These are phyloP conservation scores for Pholiota molesta DNA, from an alignment of 768 basidiomycete species.

Conservation along the genomic window DNA sequence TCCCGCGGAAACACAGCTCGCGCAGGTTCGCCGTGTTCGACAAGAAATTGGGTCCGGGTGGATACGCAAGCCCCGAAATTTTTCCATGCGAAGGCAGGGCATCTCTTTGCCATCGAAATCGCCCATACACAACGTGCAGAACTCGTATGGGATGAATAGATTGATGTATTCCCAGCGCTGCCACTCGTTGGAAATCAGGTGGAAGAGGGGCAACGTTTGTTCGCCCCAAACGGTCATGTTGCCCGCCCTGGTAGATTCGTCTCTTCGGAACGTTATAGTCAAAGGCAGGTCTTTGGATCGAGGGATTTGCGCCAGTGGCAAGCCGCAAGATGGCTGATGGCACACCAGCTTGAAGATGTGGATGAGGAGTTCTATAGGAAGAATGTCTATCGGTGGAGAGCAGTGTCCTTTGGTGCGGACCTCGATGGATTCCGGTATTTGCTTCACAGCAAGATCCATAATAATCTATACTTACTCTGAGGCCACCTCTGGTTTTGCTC, in stretches of 20 bases:
- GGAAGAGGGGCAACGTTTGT: not conserved
- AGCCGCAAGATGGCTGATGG: not conserved
- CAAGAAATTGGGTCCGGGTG: not conserved
- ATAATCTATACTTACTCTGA: too few species aligned
- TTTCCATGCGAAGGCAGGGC: conserved; percentile 1
- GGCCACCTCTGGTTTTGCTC: too few species aligned
- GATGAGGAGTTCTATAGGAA: conserved; percentile 2
- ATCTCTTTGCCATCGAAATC: not conserved
- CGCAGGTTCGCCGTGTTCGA: not conserved
- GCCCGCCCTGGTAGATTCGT: not conserved
- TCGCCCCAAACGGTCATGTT: not conserved
- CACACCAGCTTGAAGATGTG: not conserved
- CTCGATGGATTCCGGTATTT: not conserved
- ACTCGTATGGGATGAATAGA: conserved; percentile 3
- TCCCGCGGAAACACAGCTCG: not conserved
- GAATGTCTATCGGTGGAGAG: not conserved
- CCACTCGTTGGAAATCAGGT: conserved; percentile 7
- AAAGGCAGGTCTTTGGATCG: conserved; percentile 3
- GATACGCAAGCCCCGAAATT: too few species aligned
- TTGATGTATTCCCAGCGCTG: conserved; percentile 14
- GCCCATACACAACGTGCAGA: too few species aligned
- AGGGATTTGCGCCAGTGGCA: not conserved
- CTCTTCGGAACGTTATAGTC: conserved; percentile 4
- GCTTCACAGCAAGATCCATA: not conserved
- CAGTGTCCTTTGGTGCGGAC: not conserved